Base-by-base conservation (phyloP, 2,329 filamentous ascomycete species). In the Pseudogymnoascus sp. region DNA sequence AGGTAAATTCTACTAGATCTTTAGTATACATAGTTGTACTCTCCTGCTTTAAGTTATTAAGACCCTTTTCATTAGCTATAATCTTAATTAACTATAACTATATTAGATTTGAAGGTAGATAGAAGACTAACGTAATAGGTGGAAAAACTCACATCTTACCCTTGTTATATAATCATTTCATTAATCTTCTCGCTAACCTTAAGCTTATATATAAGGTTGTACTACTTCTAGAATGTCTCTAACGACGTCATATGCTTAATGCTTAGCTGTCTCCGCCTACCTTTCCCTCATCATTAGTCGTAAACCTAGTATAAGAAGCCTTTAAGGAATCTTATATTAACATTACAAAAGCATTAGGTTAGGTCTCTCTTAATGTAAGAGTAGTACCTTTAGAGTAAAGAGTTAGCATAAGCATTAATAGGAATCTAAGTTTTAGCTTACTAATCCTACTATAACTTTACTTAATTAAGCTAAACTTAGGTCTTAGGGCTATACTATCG, bases 11-110 rank as follows among this genome's bases (percentile, higher is more conserved):
- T n/a, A 67, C 68, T 15, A 75, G 63, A 67, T 74, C 71, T 64
- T 74, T 65, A 50, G 73, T 65, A 64, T 71, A 74, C 62, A 75
- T 75, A 11, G 65, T 72, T 42, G 64, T 64, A 67, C 74, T 74
- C 50, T 64, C 66, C 37, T 64, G 59, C 38, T 61, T 7, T 35
- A 62, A 42, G 23, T 70, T 59, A 15, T 63, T 59, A 21, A 75
- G 68, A 1, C 67, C 63, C 61, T 74, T 71, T 33, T 73, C 63
- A 40, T 29, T 64, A 11, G 68, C 65, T 15, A 74, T 62, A 42
- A 70, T 63, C 4, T 69, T 70, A 21, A 74, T 38, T 2, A 73
- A 59, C 72, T 74, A 64, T 53, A 44, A 63, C n/a, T 37, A 33
- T 44, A 38, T 37, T 61, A 23, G 38, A 61, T 10, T 10, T 62